Evolutionary conservation across 2,329 filamentous ascomycete species (phyloP).

Genomic region (Aspergillus sp.): DNA sequence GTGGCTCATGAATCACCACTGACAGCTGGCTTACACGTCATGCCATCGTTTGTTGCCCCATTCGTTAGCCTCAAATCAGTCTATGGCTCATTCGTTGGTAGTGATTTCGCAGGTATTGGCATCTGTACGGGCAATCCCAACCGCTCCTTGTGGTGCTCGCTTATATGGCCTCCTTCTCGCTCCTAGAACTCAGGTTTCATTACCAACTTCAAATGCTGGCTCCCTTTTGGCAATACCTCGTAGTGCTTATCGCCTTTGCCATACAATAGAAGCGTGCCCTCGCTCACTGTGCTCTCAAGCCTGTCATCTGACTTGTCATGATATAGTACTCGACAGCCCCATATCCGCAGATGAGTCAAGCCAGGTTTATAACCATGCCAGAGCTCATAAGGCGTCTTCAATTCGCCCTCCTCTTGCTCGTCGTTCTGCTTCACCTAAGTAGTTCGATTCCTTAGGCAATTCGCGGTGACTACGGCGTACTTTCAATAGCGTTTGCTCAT

Average conservation of each 20-base stretch:
- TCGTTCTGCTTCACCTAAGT: slow-evolving; percentile 21
- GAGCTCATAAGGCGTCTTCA: background rate
- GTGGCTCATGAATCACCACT: no score
- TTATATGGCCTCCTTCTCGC: background rate
- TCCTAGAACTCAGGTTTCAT: background rate
- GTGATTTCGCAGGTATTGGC: no score
- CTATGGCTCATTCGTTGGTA: no score
- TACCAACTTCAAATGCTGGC: background rate
- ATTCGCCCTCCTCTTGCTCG: background rate
- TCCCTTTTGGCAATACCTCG: background rate
- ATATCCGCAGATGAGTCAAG: background rate
- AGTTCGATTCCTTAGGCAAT: background rate
- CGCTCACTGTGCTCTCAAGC: background rate
- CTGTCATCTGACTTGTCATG: background rate
- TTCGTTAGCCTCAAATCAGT: no score
- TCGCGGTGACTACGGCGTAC: background rate
- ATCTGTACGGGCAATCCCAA: no score
- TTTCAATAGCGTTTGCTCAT: background rate
- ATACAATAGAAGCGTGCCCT: background rate
- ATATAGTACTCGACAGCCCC: background rate
- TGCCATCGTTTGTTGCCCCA: no score
- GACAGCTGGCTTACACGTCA: no score
- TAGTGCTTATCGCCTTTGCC: background rate
- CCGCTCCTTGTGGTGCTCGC: no score
- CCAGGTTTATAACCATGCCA: background rate